These are phyloP conservation scores for Termitomyces titanicus DNA, from an alignment of 768 basidiomycete genomes.

Conservation along the genomic window DNA sequence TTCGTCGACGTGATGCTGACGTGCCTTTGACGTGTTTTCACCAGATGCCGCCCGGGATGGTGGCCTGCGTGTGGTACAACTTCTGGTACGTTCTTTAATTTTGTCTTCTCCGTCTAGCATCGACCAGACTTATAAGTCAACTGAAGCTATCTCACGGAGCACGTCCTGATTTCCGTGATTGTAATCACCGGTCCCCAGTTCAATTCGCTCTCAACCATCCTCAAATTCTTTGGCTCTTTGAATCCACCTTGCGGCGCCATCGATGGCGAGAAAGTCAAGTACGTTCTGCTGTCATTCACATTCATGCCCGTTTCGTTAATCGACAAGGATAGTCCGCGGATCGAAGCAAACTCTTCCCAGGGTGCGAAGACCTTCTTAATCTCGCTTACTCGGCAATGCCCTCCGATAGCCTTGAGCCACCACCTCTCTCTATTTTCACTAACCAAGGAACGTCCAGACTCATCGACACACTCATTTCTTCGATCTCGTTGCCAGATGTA, in stretches of 20 bases:
- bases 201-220: conserved; percentile 66
- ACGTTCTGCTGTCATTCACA: conserved; percentile 21
- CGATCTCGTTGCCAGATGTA: conserved; percentile 46
- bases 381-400: conserved; percentile 36
- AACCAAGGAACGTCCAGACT: conserved; percentile 36
- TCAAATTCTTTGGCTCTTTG: conserved; percentile 66
- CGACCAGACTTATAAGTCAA: conserved; percentile 1
- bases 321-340: conserved; percentile 32
- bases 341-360: conserved; percentile 29
- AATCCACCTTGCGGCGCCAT: conserved; percentile 57
- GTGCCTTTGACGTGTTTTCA: conserved; percentile 10
- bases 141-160: conserved; percentile 64
- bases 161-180: conserved; percentile 69
- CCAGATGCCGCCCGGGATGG: conserved; percentile 78
- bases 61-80: conserved; percentile 59
- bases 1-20: conserved; percentile 16
- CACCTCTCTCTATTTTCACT: conserved; percentile 39
- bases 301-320: conserved; percentile 6
- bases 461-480: conserved; percentile 52
- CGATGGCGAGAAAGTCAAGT: conserved; percentile 62
- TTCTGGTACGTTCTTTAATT: conserved; percentile 45
- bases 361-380: conserved; percentile 34
- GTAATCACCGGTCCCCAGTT: conserved; percentile 67
- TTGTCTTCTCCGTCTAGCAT: conserved; percentile 1
- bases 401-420: conserved; percentile 35